Conservation (phyloP, 2,329 filamentous ascomycete species). For the Talaromyces sp. region DNA sequence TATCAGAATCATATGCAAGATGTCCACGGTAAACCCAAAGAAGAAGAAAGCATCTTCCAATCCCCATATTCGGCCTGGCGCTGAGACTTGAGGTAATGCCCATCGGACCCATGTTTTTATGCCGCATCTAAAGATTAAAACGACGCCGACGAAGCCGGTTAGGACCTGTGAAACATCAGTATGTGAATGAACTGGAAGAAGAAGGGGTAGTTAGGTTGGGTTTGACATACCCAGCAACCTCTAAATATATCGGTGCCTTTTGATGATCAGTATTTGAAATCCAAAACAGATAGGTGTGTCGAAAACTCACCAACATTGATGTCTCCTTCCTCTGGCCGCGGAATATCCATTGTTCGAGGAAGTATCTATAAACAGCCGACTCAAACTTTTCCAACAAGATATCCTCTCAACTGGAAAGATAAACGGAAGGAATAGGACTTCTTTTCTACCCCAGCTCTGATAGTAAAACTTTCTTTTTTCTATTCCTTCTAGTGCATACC, state of each 20-base stretch:
- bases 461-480: background rate
- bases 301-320: constrained; percentile 22
- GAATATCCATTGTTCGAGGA: constrained; percentile 22
- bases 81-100: constrained; percentile 33
- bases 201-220: too few relatives aligned
- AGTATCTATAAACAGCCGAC: background rate
- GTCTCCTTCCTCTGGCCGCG: constrained; percentile 23
- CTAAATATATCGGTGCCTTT: constrained; percentile 20
- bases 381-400: background rate
- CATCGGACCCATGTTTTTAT: constrained; percentile 35
- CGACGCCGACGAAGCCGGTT: constrained; percentile 23
- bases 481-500: background rate
- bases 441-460: background rate
- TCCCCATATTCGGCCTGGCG: constrained; percentile 35
- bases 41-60: constrained; percentile 36
- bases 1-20: constrained; percentile 34
- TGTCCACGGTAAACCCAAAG: constrained; percentile 32
- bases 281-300: background rate
- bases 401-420: background rate
- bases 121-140: constrained; percentile 23
- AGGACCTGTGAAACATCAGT: constrained; percentile 18
- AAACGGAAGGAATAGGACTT: background rate
- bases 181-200: background rate
- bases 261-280: constrained; percentile 1
- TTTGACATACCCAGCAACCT: constrained; percentile 19